phyloP scores from a whole-genome alignment of 805 yeast species.

The Lachancea dasiensis region DNA sequence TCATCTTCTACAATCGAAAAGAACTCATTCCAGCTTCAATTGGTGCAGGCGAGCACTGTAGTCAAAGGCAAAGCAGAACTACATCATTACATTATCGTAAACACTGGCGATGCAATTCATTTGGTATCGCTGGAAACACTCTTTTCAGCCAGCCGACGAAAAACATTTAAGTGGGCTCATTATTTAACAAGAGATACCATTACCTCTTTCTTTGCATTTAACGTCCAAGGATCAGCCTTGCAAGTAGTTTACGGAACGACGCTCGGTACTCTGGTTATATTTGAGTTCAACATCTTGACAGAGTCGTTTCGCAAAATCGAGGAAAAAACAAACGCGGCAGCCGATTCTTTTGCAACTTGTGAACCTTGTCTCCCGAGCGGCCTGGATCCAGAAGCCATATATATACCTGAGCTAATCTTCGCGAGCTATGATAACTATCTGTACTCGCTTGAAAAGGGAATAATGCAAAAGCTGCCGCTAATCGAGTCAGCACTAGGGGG shows the following conservation, averaged over 20 bases:
- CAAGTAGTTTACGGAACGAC: constrained; percentile 14
- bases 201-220: constrained; percentile 11
- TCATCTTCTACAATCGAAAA: constrained; percentile 1
- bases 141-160: neutral
- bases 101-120: constrained; percentile 16
- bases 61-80: neutral
- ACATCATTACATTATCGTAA: constrained; percentile 10
- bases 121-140: constrained; percentile 13
- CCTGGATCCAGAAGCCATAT: neutral
- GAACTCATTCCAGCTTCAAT: constrained; percentile 1
- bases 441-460: constrained; percentile 2
- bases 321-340: constrained; percentile 6
- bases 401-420: constrained; percentile 7
- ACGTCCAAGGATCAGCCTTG: constrained; percentile 12
- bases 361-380: constrained; percentile 2
- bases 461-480: constrained; percentile 3
- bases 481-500: neutral
- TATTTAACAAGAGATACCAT: constrained; percentile 11
- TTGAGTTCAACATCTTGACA: constrained; percentile 11
- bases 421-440: constrained; percentile 11
- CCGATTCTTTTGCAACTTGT: constrained; percentile 7
- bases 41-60: constrained; percentile 6
- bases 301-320: constrained; percentile 8
- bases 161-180: constrained; percentile 13
- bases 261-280: constrained; percentile 14